phyloP scores from a whole-genome alignment of 192 early-diverging fungal genomes.

The Oehlia diaphana region DNA sequence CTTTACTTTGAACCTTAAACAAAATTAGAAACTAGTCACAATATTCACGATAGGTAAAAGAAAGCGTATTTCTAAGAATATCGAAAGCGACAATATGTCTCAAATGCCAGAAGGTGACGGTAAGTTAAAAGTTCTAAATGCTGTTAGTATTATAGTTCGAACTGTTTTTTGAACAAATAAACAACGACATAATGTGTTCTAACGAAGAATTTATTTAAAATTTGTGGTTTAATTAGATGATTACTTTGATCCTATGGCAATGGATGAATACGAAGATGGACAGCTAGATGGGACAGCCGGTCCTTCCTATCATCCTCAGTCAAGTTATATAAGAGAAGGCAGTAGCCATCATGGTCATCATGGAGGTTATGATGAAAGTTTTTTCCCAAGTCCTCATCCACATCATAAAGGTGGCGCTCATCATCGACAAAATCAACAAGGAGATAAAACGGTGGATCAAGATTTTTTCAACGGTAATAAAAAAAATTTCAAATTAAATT shows the following conservation, averaged over 20 bases:
- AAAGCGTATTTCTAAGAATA: conserved; percentile 6
- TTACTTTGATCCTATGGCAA: conserved; percentile 25
- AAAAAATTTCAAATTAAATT: background rate
- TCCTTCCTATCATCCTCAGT: conserved; percentile 10
- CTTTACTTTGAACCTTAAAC: background rate
- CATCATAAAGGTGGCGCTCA: conserved; percentile 18
- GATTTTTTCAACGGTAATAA: conserved; percentile 30
- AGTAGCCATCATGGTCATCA: background rate
- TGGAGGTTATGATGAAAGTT: conserved; percentile 12
- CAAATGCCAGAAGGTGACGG: conserved; percentile 27
- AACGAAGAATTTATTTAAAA: too few relatives aligned
- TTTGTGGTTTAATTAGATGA: conserved; percentile 4
- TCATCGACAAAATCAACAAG: conserved; percentile 27
- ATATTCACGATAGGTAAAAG: conserved; percentile 21
- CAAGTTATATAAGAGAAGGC: conserved; percentile 9
- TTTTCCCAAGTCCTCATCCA: conserved; percentile 13
- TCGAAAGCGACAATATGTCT: conserved; percentile 23
- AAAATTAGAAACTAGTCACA: background rate
- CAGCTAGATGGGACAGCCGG: conserved; percentile 3
- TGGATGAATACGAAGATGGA: conserved; percentile 25
- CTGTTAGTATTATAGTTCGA: too few relatives aligned
- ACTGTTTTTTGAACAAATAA: too few relatives aligned
- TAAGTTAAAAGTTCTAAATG: conserved; percentile 3
- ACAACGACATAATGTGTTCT: background rate
- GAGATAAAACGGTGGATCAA: conserved; percentile 25